These are phyloP conservation scores for Beauveria asiatica DNA, from an alignment of 2,329 filamentous ascomycete species.

Conservation along the genomic window DNA sequence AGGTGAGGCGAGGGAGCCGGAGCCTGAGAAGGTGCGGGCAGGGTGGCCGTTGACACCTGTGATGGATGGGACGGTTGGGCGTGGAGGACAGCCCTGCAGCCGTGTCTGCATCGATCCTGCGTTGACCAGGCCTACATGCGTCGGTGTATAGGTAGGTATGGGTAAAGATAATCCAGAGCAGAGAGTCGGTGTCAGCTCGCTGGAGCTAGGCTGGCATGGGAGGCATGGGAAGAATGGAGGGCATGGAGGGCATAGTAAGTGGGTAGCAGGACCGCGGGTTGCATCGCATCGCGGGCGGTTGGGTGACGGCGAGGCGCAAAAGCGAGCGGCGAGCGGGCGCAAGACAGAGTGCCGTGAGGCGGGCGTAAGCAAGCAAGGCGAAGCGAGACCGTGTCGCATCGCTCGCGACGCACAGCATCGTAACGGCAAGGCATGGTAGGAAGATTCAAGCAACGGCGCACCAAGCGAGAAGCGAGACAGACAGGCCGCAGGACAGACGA, in stretches of 20 bases:
- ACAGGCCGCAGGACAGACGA: background rate
- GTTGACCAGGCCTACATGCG: background rate
- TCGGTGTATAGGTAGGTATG: background rate
- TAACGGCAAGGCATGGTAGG: background rate
- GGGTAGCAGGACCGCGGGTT: background rate
- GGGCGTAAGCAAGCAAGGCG: background rate
- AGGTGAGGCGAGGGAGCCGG: background rate
- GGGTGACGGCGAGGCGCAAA: background rate
- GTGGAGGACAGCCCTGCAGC: conserved; percentile 3
- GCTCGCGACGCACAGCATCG: background rate
- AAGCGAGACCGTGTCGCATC: background rate
- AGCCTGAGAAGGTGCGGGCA: conserved; percentile 13
- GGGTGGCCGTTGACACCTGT: conserved; percentile 16
- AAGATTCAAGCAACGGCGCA: background rate
- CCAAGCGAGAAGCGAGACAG: background rate
- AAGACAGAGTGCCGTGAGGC: background rate
- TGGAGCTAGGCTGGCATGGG: background rate
- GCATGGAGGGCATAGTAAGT: background rate
- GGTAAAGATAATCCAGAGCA: background rate
- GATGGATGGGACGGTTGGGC: conserved; percentile 2
- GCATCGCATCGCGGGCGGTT: background rate
- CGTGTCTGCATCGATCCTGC: background rate
- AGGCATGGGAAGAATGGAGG: too few relatives aligned
- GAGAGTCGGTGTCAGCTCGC: background rate
- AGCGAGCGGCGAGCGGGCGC: background rate